Conservation (phyloP, 1,284 basidiomycete species). For the Ceratobasidium sp. region DNA sequence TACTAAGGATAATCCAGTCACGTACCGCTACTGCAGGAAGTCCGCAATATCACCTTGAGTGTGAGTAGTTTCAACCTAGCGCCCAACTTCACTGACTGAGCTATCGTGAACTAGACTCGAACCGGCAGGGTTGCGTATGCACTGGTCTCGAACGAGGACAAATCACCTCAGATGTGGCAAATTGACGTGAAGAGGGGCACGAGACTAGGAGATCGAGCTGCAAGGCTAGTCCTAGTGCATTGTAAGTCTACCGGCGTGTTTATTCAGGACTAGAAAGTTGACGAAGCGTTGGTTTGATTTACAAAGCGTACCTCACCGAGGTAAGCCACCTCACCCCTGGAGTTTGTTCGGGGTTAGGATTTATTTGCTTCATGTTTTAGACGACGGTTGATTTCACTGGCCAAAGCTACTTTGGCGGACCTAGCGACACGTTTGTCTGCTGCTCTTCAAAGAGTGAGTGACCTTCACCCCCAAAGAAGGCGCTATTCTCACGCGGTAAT, state of each 20-base stretch:
- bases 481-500: conserved; percentile 23
- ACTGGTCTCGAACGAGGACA: conserved; percentile 79
- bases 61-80: conserved; percentile 60
- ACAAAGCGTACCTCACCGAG: conserved; percentile 31
- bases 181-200: conserved; percentile 70
- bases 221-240: conserved; percentile 18
- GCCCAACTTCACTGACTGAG: not conserved
- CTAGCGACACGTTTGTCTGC: conserved; percentile 78
- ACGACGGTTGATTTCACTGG: conserved; percentile 78
- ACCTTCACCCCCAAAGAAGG: not conserved
- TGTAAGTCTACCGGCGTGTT: conserved; percentile 1
- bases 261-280: not conserved
- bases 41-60: conserved; percentile 77
- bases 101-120: not conserved
- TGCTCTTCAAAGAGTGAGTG: conserved; percentile 78
- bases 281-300: not conserved
- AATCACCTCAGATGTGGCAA: conserved; percentile 83
- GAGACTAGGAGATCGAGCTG: conserved; percentile 1
- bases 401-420: conserved; percentile 80
- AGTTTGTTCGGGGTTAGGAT: not conserved
- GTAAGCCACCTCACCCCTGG: not conserved
- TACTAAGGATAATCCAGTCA: conserved; percentile 61
- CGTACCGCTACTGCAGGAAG: conserved; percentile 82
- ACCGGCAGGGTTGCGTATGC: conserved; percentile 60
- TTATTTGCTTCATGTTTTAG: not conserved